These are phyloP conservation scores for Penicillium capsulatum DNA, from an alignment of 2,329 filamentous ascomycete species.

Conservation along the genomic window DNA sequence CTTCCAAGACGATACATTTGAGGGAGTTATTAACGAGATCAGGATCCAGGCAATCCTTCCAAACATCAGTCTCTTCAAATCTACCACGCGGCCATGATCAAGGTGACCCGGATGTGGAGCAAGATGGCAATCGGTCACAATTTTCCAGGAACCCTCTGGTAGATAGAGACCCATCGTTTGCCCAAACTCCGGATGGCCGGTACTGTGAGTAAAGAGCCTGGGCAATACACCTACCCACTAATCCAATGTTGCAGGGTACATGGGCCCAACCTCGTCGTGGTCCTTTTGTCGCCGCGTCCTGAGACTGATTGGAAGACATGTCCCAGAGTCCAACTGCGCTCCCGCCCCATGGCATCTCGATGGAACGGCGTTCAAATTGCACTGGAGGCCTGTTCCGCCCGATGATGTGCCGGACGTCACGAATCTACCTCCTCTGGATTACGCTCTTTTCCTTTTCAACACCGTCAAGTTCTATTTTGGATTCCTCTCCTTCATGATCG, in stretches of 20 bases:
- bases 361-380: slow-evolving; percentile 29
- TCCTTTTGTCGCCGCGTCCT: slow-evolving; percentile 36
- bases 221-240: slow-evolving; percentile 1
- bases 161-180: slow-evolving; percentile 33
- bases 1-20: no score
- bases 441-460: slow-evolving; percentile 52
- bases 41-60: no score
- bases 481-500: slow-evolving; percentile 53
- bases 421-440: slow-evolving; percentile 50
- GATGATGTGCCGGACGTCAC: slow-evolving; percentile 30
- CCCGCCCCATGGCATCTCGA: slow-evolving; percentile 34
- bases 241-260: slow-evolving; percentile 28
- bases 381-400: slow-evolving; percentile 25
- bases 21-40: no score
- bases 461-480: slow-evolving; percentile 55
- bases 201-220: slow-evolving; percentile 24
- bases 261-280: slow-evolving; percentile 37
- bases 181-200: slow-evolving; percentile 26
- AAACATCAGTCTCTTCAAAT: slow-evolving; percentile 2
- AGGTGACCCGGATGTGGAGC: slow-evolving; percentile 6
- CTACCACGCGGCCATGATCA: slow-evolving; percentile 1
- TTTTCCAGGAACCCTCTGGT: slow-evolving; percentile 29
- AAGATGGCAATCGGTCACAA: slow-evolving; percentile 14
- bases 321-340: slow-evolving; percentile 30
- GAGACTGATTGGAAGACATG: slow-evolving; percentile 29